Evolutionary conservation across 441 rosid genomes (phyloP), one percentile per base, ranked within the genome.

Genomic region (Isatis lusitanica): DNA sequence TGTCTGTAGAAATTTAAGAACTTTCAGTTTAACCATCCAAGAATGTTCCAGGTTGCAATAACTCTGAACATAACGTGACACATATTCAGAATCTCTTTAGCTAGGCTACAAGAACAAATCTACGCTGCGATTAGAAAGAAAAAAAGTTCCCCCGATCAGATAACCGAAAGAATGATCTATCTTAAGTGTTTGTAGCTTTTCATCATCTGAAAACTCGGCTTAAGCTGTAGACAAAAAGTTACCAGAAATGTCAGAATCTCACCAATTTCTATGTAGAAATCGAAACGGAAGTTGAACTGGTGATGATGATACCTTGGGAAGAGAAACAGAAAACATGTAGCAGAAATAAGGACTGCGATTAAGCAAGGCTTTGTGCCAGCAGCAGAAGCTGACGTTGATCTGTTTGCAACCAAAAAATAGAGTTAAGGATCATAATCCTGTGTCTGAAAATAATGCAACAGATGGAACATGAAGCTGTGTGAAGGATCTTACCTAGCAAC

Each of bases 341-440:
- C 70, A 66, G 82, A 82, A 58, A 77, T 53, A 24, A 78, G 16
- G 35, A 85, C 15, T 31, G 79, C 7, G 18, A 80, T 31, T 33
- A 73, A 33, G 75, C 52, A 74, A 9, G 89, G 86, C 75, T 80
- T 79, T 69, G 44, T 31, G 26, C 62, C 63, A 73, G 61, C 65
- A 48, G 72, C 63, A 57, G 98, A 85, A 21, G 82, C 70, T 53
- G 98, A 89, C 9, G 87, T 87, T 62, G 92, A 83, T 86, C 97
- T 90, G 48, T 64, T 73, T 82, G 50, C 52, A 73, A 57, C 21
- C 62, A 12, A 47, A 55, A 43, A 58, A 2, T 16, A 33, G 11
- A 48, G 51, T 39, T 31, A 52, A 68, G 9, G 17, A 55, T 38
- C 61, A 47, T 44, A 7, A 18, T 36, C 44, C 53, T 6, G 44